These are phyloP conservation scores for Rubus parviflorus DNA, from an alignment of 306 rosid species.

Conservation along the genomic window DNA sequence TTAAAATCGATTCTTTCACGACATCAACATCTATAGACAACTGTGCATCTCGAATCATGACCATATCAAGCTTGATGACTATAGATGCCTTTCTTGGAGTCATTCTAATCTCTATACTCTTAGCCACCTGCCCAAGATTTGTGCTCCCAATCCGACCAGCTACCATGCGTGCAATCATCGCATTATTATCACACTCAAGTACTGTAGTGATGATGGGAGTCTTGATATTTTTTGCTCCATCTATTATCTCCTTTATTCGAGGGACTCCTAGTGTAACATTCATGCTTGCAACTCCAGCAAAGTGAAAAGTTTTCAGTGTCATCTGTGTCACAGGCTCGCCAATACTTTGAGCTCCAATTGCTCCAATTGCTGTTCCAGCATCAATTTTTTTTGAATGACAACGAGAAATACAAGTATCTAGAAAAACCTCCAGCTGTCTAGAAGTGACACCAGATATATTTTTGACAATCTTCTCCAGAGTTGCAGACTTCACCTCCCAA, in stretches of 20 bases:
- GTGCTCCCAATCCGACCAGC: constrained; percentile 91
- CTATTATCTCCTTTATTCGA: constrained; percentile 90
- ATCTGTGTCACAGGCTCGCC: constrained; percentile 99
- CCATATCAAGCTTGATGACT: constrained; percentile 67
- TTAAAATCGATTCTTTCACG: constrained; percentile 71
- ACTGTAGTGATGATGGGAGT: constrained; percentile 86
- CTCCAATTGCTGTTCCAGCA: constrained; percentile 93
- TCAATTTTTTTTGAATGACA: constrained; percentile 69
- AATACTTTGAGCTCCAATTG: constrained; percentile 97
- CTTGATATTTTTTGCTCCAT: constrained; percentile 68
- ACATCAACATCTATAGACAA: constrained; percentile 66
- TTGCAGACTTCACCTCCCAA: constrained; percentile 31
- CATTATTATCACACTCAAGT: constrained; percentile 56
- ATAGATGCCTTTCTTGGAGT: constrained; percentile 55
- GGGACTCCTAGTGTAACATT: constrained; percentile 97
- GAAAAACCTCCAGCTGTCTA: constrained; percentile 81
- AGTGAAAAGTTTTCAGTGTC: constrained; percentile 94
- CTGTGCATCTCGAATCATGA: constrained; percentile 57
- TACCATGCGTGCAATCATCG: constrained; percentile 60
- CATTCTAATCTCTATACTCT: constrained; percentile 61
- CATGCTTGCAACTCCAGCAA: constrained; percentile 99
- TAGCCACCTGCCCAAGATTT: constrained; percentile 87
- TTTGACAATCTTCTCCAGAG: constrained; percentile 47
- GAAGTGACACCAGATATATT: constrained; percentile 63
- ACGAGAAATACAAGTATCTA: constrained; percentile 80